Percentiles rank a stretch among this genome's conserved stretches.
Conservation (phyloP, 495 filamentous ascomycete genomes). For the Lophium mytilinum region DNA sequence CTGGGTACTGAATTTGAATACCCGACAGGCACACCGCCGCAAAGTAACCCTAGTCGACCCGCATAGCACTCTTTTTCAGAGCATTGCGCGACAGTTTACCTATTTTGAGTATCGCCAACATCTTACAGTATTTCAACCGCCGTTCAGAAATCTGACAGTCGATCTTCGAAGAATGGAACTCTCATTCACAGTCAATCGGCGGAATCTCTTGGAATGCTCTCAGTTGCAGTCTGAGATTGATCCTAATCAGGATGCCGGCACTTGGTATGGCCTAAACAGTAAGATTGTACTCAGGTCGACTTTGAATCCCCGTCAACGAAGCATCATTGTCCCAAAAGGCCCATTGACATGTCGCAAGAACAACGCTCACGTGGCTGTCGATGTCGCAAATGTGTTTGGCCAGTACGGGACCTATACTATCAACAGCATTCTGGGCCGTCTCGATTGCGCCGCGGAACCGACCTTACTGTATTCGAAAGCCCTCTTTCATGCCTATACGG, state of each 20-base stretch:
- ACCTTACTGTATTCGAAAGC: constrained; percentile 25
- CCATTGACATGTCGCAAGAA: constrained; percentile 1
- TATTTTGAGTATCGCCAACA: constrained; percentile 13
- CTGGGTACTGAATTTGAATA: constrained; percentile 23
- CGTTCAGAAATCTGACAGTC: constrained; percentile 7
- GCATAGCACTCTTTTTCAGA: constrained; percentile 4
- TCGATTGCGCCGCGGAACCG: constrained; percentile 25
- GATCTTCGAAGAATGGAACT: constrained; percentile 23
- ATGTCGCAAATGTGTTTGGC: not conserved
- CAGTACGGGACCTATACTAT: constrained; percentile 36
- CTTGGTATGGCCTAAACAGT: constrained; percentile 41
- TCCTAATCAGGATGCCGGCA: constrained; percentile 35
- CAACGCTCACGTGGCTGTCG: constrained; percentile 34
- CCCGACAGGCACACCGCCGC: constrained; percentile 10
- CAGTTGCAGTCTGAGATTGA: constrained; percentile 27
- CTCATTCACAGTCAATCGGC: constrained; percentile 23
- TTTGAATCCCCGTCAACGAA: constrained; percentile 25
- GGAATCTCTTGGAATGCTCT: constrained; percentile 13
- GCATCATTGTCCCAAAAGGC: constrained; percentile 24
- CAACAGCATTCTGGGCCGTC: constrained; percentile 13
- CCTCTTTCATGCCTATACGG: constrained; percentile 26
- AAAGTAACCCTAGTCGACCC: constrained; percentile 17
- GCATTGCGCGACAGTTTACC: constrained; percentile 9
- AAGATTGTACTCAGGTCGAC: constrained; percentile 40
- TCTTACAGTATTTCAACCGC: constrained; percentile 18